Percentiles rank a stretch among this genome's conserved stretches.
phyloP scores from a whole-genome alignment of 352 stramenopile genomes.

The Pythium graminicola region DNA sequence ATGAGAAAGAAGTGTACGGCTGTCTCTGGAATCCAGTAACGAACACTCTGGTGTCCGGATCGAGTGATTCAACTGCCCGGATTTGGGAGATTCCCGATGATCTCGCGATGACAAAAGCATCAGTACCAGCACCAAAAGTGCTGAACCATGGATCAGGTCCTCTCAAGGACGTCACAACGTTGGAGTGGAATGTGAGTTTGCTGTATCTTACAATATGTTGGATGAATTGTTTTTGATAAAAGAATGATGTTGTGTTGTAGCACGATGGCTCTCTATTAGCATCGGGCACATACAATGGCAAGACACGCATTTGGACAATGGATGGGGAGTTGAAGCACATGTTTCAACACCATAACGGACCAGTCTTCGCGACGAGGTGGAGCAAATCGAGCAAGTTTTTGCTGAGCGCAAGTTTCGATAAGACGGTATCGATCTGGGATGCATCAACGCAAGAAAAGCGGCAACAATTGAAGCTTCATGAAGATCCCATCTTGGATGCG shows the following conservation, averaged over 20 bases:
- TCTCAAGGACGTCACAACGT: constrained; percentile 97
- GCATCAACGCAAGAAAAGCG: constrained; percentile 85
- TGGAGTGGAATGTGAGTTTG: constrained; percentile 95
- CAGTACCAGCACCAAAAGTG: constrained; percentile 40
- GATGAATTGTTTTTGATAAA: not conserved
- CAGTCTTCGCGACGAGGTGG: constrained; percentile 81
- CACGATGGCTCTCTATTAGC: constrained; percentile 88
- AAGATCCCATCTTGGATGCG: constrained; percentile 86
- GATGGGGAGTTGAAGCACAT: constrained; percentile 77
- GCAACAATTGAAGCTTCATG: constrained; percentile 93
- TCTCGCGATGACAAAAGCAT: constrained; percentile 31
- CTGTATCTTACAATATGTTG: not conserved
- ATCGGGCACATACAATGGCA: constrained; percentile 95
- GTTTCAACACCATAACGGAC: constrained; percentile 80
- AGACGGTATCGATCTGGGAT: constrained; percentile 81
- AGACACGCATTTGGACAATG: constrained; percentile 71
- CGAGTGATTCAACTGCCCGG: constrained; percentile 91
- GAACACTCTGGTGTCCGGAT: constrained; percentile 95
- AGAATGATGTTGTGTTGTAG: constrained; percentile 32
- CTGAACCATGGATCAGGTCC: constrained; percentile 77
- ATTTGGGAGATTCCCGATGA: constrained; percentile 91
- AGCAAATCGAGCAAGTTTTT: constrained; percentile 69
- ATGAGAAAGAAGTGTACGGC: constrained; percentile 94
- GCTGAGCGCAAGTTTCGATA: constrained; percentile 81
- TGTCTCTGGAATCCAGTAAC: constrained; percentile 95